These are phyloP conservation scores for Zymoseptoria tritici DNA, from an alignment of 2,329 filamentous ascomycete species.

Conservation along the genomic window DNA sequence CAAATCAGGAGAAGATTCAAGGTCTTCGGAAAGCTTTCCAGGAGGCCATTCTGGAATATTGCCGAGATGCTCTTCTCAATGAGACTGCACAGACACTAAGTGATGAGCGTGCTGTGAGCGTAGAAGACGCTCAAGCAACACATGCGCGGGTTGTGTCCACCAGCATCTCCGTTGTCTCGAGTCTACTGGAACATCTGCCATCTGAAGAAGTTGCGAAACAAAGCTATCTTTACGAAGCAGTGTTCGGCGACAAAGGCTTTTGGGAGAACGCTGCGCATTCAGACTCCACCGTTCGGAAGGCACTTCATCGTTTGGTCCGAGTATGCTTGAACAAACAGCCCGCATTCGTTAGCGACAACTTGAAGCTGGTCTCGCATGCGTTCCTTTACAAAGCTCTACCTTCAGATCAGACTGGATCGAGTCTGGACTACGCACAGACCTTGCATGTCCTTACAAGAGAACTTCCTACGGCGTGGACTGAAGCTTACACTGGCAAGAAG, in stretches of 20 bases:
- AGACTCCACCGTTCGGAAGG: constrained; percentile 52
- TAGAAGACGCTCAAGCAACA: constrained; percentile 79
- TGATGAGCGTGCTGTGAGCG: constrained; percentile 75
- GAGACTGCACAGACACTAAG: constrained; percentile 79
- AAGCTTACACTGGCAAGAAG: constrained; percentile 52
- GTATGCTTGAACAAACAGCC: constrained; percentile 43
- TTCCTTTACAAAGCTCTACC: constrained; percentile 69
- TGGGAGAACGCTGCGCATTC: constrained; percentile 53
- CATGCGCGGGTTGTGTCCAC: constrained; percentile 70
- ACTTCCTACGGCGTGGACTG: constrained; percentile 67
- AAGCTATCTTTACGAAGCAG: constrained; percentile 53
- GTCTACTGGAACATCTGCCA: constrained; percentile 42
- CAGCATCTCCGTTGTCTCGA: constrained; percentile 48
- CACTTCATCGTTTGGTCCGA: constrained; percentile 50
- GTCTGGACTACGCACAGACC: constrained; percentile 61
- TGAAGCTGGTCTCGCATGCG: constrained; percentile 55
- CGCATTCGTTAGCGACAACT: constrained; percentile 29
- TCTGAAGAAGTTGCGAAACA: constrained; percentile 53
- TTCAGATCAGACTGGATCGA: constrained; percentile 65
- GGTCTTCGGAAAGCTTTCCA: constrained; percentile 79
- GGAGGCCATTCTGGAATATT: constrained; percentile 71
- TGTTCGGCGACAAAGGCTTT: constrained; percentile 56
- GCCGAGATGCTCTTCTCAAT: constrained; percentile 64
- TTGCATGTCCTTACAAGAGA: constrained; percentile 58
- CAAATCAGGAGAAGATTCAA: constrained; percentile 68